A percentile compares a stretch with the other conserved stretches of the same genome.
Evolutionary conservation across 2,329 filamentous ascomycete genomes (phyloP).

Genomic region (Pyricularia grisea): DNA sequence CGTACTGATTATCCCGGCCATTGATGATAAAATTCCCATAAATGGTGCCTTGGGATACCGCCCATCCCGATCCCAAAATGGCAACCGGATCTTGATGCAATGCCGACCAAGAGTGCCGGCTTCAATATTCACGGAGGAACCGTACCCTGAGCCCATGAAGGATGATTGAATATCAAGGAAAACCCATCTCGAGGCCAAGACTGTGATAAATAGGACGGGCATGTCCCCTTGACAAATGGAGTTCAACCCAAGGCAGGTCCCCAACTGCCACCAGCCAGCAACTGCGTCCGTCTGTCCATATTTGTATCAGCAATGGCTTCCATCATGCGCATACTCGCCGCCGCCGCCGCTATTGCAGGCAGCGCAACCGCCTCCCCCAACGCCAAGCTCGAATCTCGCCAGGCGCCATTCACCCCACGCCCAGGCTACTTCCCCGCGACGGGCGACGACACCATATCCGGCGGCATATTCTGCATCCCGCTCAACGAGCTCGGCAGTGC

Average conservation of each 20-base stretch:
- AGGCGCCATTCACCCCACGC: constrained; percentile 9
- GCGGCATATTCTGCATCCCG: constrained; percentile 15
- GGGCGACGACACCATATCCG: constrained; percentile 14
- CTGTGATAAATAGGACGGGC: neutral
- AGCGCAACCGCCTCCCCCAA: neutral
- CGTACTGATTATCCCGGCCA: neutral
- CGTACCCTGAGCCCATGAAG: neutral
- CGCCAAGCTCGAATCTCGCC: neutral
- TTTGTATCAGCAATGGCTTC: neutral
- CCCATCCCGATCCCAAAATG: neutral
- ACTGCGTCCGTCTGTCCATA: neutral
- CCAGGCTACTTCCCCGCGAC: constrained; percentile 13
- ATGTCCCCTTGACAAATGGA: neutral
- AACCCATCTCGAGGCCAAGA: neutral
- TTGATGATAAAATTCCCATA: neutral
- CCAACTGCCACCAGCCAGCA: neutral
- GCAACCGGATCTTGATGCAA: neutral
- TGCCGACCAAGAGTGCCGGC: neutral
- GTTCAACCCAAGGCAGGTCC: neutral
- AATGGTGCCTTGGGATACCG: neutral
- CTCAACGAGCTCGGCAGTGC: constrained; percentile 12
- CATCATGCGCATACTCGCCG: neutral
- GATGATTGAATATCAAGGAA: neutral
- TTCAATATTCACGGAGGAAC: neutral
- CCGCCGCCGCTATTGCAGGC: neutral